Percentiles rank a stretch among this genome's conserved stretches.
phyloP scores from a whole-genome alignment of 2,329 filamentous ascomycete genomes.

The Alternaria conjuncta region DNA sequence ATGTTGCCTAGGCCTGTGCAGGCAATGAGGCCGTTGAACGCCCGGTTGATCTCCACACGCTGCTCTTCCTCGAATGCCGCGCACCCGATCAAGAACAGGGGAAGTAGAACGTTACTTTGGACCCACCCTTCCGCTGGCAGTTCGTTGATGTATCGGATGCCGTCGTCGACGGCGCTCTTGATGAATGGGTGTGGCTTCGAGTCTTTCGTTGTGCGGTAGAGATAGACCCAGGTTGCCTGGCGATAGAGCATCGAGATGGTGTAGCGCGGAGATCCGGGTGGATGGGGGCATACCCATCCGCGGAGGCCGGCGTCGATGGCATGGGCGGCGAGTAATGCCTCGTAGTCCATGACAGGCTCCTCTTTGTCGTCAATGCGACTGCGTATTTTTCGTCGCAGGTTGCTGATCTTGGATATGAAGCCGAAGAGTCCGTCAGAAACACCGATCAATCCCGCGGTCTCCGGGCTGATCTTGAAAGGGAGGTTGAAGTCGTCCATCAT shows the following conservation, averaged over 20 bases:
- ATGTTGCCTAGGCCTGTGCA: conserved; percentile 67
- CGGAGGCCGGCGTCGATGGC: conserved; percentile 77
- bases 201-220: conserved; percentile 66
- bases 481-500: conserved; percentile 61
- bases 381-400: conserved; percentile 76
- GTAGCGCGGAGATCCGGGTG: conserved; percentile 60
- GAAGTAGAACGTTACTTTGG: conserved; percentile 66
- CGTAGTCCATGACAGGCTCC: conserved; percentile 75
- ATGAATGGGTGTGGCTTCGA: conserved; percentile 63
- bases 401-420: conserved; percentile 79
- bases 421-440: conserved; percentile 83
- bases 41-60: conserved; percentile 60
- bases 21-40: conserved; percentile 61
- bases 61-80: conserved; percentile 64
- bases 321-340: conserved; percentile 73
- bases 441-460: conserved; percentile 71
- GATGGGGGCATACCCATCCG: conserved; percentile 71
- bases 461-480: conserved; percentile 62
- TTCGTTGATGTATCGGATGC: conserved; percentile 62
- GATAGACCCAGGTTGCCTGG: conserved; percentile 68
- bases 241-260: conserved; percentile 65
- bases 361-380: conserved; percentile 66
- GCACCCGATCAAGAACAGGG: conserved; percentile 66
- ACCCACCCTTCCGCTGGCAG: conserved; percentile 62
- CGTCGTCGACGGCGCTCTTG: conserved; percentile 63